Evolutionary conservation across 257 asterid genomes (phyloP).

Genomic region (Anisodus acutangulus): DNA sequence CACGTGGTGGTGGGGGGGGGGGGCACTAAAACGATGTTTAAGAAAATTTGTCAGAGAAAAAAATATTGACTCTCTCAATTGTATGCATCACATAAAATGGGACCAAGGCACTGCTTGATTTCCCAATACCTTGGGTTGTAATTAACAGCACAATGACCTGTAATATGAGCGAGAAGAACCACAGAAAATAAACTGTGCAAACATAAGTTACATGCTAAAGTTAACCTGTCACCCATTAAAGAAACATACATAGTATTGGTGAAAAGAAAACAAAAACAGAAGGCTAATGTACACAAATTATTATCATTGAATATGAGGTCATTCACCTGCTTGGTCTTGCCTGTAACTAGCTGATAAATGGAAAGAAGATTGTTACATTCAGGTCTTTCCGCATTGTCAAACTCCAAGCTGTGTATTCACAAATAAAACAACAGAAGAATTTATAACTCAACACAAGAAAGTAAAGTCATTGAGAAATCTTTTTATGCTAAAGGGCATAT

Average conservation of each 20-base stretch:
- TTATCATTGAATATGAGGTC: not conserved
- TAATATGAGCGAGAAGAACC: not conserved
- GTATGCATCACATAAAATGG: slow-evolving; percentile 24
- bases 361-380: slow-evolving; percentile 96
- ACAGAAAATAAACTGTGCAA: not conserved
- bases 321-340: slow-evolving; percentile 86
- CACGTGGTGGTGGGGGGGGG: not conserved
- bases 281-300: slow-evolving; percentile 11
- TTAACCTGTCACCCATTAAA: slow-evolving; percentile 4
- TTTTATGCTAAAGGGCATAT: not conserved
- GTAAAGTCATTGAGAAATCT: slow-evolving; percentile 9
- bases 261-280: not conserved
- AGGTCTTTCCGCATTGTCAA: slow-evolving; percentile 90
- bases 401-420: slow-evolving; percentile 70
- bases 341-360: slow-evolving; percentile 79
- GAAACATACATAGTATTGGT: slow-evolving; percentile 4
- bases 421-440: slow-evolving; percentile 27
- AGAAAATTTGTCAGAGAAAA: not conserved
- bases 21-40: not conserved
- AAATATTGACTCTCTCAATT: not conserved
- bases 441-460: slow-evolving; percentile 29
- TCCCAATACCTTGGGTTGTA: slow-evolving; percentile 10
- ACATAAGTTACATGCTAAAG: not conserved
- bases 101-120: slow-evolving; percentile 6
- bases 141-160: slow-evolving; percentile 7